Percentiles rank a stretch among this genome's conserved stretches.
These are phyloP conservation scores for Juglanconis oblonga DNA, from an alignment of 2,329 filamentous ascomycete species.

Conservation along the genomic window DNA sequence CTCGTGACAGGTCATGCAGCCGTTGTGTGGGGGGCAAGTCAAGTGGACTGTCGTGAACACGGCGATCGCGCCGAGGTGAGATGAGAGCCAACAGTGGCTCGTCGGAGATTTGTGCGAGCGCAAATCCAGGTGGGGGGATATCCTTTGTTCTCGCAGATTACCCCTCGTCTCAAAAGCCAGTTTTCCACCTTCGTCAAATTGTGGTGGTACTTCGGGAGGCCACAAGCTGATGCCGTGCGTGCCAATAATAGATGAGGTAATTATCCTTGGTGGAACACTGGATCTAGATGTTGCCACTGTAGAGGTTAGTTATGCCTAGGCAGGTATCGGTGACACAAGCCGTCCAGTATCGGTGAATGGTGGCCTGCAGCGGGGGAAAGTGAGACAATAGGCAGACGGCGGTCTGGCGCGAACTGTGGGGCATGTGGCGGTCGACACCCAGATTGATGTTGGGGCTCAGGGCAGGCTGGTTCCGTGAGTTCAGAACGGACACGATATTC, in stretches of 20 bases:
- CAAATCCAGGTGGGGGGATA: slow-evolving; percentile 3
- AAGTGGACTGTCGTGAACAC: slow-evolving; percentile 1
- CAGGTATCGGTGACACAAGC: not conserved
- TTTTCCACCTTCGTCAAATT: not conserved
- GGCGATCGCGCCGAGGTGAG: not conserved
- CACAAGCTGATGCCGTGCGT: not conserved
- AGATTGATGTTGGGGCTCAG: not conserved
- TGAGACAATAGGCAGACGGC: slow-evolving; percentile 7
- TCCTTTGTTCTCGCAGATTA: slow-evolving; percentile 6
- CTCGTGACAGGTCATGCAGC: slow-evolving; percentile 9
- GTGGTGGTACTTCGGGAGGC: not conserved
- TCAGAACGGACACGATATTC: slow-evolving; percentile 5
- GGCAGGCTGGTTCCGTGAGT: not conserved
- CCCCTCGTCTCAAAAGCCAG: slow-evolving; percentile 1
- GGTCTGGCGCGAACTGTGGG: not conserved
- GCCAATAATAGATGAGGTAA: slow-evolving; percentile 3
- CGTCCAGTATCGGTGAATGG: not conserved
- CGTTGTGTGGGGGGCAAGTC: not conserved
- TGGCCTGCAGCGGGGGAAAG: slow-evolving; percentile 3
- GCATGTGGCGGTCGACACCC: not conserved
- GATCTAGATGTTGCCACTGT: not conserved
- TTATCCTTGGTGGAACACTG: slow-evolving; percentile 6
- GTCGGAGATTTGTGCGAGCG: not conserved
- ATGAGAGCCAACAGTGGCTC: slow-evolving; percentile 1
- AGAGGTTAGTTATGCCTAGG: not conserved